A percentile compares a stretch with the other conserved stretches of the same genome.
Evolutionary conservation across 2,329 filamentous ascomycete genomes (phyloP).

Genomic region (Dendrostoma leiphaemia): DNA sequence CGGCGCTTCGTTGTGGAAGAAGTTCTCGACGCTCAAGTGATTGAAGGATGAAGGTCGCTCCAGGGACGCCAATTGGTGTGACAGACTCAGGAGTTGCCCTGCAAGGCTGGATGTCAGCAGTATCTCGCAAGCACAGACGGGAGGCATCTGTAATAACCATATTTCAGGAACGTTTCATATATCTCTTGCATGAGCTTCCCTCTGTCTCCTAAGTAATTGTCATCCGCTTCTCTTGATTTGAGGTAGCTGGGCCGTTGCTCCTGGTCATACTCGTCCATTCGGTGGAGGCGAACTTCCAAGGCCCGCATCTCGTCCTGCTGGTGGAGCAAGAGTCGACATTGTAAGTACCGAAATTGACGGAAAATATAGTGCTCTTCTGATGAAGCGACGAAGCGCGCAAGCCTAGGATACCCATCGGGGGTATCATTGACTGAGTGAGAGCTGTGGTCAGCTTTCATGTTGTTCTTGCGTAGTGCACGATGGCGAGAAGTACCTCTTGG

Average conservation of each 20-base stretch:
- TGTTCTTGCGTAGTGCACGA: no score
- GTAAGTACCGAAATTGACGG: slow-evolving; percentile 1
- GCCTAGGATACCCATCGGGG: neutral
- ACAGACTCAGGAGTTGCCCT: slow-evolving; percentile 2
- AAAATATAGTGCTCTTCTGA: neutral
- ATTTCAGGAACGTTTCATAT: neutral
- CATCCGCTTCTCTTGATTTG: neutral
- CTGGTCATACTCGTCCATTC: slow-evolving; percentile 1
- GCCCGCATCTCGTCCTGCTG: neutral
- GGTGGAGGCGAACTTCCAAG: neutral
- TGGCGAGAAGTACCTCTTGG: no score
- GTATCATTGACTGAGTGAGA: neutral
- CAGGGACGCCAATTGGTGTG: neutral
- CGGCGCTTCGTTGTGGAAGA: neutral
- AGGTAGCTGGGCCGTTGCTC: neutral
- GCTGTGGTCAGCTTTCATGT: neutral
- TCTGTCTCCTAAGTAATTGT: neutral
- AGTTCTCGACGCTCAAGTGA: neutral
- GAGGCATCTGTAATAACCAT: neutral
- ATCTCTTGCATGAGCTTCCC: neutral
- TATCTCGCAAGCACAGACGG: no score
- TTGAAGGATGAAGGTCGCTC: neutral
- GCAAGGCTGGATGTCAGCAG: neutral
- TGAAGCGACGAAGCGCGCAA: neutral
- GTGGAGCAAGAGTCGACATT: neutral